Conservation (phyloP, 306 rosid genomes). For the Rosa lucieae region DNA sequence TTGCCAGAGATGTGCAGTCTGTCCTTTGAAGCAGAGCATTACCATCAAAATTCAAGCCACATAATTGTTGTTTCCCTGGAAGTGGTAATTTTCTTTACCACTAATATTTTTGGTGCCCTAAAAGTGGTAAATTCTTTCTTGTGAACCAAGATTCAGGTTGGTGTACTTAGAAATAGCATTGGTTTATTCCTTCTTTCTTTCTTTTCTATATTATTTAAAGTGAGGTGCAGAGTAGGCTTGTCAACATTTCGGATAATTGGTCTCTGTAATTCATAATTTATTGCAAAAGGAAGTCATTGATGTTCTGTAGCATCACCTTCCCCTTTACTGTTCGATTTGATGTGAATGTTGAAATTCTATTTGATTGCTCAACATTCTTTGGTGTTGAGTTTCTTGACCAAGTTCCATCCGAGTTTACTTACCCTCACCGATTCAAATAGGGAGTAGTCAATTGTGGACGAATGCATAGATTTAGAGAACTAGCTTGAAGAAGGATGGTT, state of each 20-base stretch:
- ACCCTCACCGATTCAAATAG: neutral
- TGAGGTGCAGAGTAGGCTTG: neutral
- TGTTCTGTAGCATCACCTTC: neutral
- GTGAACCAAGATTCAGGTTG: neutral
- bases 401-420: neutral
- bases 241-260: neutral
- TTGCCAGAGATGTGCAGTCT: conserved; percentile 7
- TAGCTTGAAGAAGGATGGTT: neutral
- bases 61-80: neutral
- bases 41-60: neutral
- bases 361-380: neutral
- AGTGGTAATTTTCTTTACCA: neutral
- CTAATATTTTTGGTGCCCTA: neutral
- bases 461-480: neutral
- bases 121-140: neutral
- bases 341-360: neutral
- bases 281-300: conserved; percentile 5
- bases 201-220: neutral
- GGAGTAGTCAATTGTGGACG: neutral
- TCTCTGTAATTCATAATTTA: conserved; percentile 10
- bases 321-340: neutral
- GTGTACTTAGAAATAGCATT: neutral
- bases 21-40: neutral
- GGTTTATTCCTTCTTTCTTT: neutral
- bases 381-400: neutral